Percentiles rank a stretch among this genome's conserved stretches.
Evolutionary conservation across 352 stramenopile species (phyloP).

Genomic region (Phytophthora chlamydospora): DNA sequence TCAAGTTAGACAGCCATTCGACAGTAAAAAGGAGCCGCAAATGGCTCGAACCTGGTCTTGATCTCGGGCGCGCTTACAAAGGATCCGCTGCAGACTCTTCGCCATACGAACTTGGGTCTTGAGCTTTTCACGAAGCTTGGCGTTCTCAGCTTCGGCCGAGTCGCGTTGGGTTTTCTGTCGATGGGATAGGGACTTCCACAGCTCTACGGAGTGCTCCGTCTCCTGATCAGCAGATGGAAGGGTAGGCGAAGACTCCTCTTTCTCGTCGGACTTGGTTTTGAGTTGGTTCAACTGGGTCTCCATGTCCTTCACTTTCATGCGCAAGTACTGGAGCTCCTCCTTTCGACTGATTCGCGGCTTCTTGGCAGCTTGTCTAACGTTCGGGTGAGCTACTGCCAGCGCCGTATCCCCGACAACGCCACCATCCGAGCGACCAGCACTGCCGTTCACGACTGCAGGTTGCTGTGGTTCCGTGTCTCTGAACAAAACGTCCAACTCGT

Average conservation of each 20-base stretch:
- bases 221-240: background rate
- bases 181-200: slow-evolving; percentile 47
- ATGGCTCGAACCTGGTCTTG: slow-evolving; percentile 13
- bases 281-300: slow-evolving; percentile 30
- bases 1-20: too few species aligned
- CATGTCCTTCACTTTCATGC: slow-evolving; percentile 37
- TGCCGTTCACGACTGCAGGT: background rate
- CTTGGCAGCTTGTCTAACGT: background rate
- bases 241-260: background rate
- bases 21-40: too few species aligned
- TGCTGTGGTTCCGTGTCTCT: background rate
- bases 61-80: slow-evolving; percentile 32
- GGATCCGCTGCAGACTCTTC: slow-evolving; percentile 38
- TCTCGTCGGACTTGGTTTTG: slow-evolving; percentile 10
- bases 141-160: slow-evolving; percentile 44
- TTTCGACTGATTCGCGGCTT: slow-evolving; percentile 21
- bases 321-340: slow-evolving; percentile 33
- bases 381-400: background rate
- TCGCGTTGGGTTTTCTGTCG: slow-evolving; percentile 45
- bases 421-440: background rate
- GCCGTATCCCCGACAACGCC: background rate
- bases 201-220: slow-evolving; percentile 13
- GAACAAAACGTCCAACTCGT: slow-evolving; percentile 13
- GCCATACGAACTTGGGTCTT: slow-evolving; percentile 48
- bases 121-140: slow-evolving; percentile 44